These are phyloP conservation scores for Metschnikowia continentalis DNA, from an alignment of 805 yeast species.

Conservation along the genomic window DNA sequence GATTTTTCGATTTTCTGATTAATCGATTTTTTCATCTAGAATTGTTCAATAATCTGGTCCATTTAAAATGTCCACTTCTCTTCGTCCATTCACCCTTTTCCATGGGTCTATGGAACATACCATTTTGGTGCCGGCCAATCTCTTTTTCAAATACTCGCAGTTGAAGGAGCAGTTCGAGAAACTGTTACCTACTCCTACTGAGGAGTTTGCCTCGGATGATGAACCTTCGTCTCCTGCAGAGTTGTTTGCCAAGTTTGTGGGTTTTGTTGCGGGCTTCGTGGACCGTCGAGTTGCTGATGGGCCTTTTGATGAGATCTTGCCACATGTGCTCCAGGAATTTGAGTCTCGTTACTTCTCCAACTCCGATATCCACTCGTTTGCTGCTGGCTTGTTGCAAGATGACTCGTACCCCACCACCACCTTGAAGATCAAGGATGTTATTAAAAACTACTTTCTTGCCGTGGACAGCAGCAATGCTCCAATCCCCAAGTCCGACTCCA, in stretches of 20 bases:
- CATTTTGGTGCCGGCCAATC: constrained; percentile 76
- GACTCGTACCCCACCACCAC: constrained; percentile 62
- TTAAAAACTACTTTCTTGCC: constrained; percentile 68
- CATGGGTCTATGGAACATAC: constrained; percentile 90
- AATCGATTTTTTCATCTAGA: too few species aligned
- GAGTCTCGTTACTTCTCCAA: constrained; percentile 64
- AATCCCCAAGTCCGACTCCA: constrained; percentile 24
- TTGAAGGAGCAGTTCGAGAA: constrained; percentile 81
- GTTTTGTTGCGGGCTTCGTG: constrained; percentile 54
- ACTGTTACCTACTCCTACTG: constrained; percentile 74
- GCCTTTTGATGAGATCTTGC: constrained; percentile 66
- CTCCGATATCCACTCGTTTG: constrained; percentile 83
- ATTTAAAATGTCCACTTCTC: constrained; percentile 22
- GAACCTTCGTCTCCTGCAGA: constrained; percentile 88
- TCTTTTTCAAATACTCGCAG: constrained; percentile 78
- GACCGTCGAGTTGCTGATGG: constrained; percentile 44
- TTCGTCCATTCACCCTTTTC: constrained; percentile 74
- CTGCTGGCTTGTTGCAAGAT: constrained; percentile 58
- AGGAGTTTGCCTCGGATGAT: constrained; percentile 77
- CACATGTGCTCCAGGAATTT: constrained; percentile 73
- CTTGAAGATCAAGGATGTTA: constrained; percentile 65
- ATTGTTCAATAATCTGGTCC: too few species aligned
- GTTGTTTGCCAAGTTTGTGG: constrained; percentile 78
- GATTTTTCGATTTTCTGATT: too few species aligned
- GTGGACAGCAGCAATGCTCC: constrained; percentile 25